Evolutionary conservation across 2,329 filamentous ascomycete genomes (phyloP).

Genomic region (Ceratocystiopsis minuta): DNA sequence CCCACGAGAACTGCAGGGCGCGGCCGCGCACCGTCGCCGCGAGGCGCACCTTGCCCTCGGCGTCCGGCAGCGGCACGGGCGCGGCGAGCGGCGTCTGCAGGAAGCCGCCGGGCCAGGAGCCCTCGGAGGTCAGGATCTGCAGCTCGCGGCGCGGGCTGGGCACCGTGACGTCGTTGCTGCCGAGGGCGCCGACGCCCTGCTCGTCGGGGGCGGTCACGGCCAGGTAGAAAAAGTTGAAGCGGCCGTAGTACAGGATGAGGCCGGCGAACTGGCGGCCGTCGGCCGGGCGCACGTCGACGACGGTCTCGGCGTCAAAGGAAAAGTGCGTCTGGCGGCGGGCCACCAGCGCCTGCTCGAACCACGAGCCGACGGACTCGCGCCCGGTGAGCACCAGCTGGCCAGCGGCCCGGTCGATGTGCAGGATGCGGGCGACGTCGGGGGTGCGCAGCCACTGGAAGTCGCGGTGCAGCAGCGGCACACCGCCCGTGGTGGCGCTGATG

Average conservation of each 20-base stretch:
- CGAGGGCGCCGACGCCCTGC: conserved; percentile 13
- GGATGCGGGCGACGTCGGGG: conserved; percentile 35
- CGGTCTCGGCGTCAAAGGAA: conserved; percentile 74
- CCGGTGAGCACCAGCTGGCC: conserved; percentile 26
- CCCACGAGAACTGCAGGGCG: conserved; percentile 38
- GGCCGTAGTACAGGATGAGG: conserved; percentile 42
- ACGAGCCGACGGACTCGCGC: conserved; percentile 35
- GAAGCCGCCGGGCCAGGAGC: conserved; percentile 32
- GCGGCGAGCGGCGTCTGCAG: conserved; percentile 24
- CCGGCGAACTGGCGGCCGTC: conserved; percentile 45
- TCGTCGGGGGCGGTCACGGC: conserved; percentile 29
- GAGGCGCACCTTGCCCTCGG: conserved; percentile 34
- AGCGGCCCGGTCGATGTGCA: conserved; percentile 16
- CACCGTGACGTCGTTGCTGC: conserved; percentile 13
- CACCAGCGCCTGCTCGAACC: conserved; percentile 40
- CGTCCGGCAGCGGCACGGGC: conserved; percentile 28
- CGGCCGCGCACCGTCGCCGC: conserved; percentile 31
- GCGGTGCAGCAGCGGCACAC: conserved; percentile 21
- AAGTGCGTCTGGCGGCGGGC: conserved; percentile 42
- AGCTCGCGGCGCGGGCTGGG: conserved; percentile 33
- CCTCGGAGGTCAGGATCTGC: conserved; percentile 36
- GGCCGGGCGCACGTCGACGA: conserved; percentile 50
- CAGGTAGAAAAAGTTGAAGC: conserved; percentile 48
- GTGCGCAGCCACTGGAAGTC: conserved; percentile 42
- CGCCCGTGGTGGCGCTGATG: conserved; percentile 22